Evolutionary conservation across 192 early-diverging fungal genomes (phyloP), one percentile per base, ranked within the genome.

Genomic region (Gonapodya prolifera): DNA sequence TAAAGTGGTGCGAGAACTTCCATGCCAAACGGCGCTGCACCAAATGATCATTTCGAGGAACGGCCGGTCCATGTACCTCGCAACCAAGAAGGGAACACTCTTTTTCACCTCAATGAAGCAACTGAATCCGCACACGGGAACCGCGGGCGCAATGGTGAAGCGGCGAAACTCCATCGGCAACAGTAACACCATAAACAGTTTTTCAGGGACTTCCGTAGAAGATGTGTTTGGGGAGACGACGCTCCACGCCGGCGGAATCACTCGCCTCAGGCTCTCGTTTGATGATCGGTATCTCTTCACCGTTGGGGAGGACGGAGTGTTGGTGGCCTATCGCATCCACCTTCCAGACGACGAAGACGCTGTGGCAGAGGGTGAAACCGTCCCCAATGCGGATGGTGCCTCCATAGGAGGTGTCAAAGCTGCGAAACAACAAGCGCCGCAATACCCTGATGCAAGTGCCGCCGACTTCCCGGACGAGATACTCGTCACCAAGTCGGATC

Each of bases 401-500:
- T 79, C 82, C 87, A 17, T 85, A 88, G 76, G 86, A 89, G 83
- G 86, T 86, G 33, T 77, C n/a, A 8, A 34, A 23, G 28, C 1
- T 30, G 34, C n/a, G 0, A 30, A 35, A 31, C 18, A 33, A 36
- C 29, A 13, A 23, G 32, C n/a, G 2, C 30, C 2, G 76, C 36
- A 83, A 31, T 33, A 13, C 13, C 29, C 32, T 17, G 30, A 29
- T 16, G 23, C 80, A 1, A 0, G 45, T 23, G 45, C 45, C 8
- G 45, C 45, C 23, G 45, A 61, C 45, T 61, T 61, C 70, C 80
- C 88, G 1, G 88, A 90, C 80, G 88, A 87, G 84, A 89, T 90
- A 69, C 82, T 90, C 13, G 85, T 89, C 16, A 89, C 89, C 36
- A 90, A 89, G 77, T 83, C 86, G 1, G 89, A 90, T 77, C 78